phyloP scores from a whole-genome alignment of 345 rosid genomes.

The Streptanthus diversifolius region DNA sequence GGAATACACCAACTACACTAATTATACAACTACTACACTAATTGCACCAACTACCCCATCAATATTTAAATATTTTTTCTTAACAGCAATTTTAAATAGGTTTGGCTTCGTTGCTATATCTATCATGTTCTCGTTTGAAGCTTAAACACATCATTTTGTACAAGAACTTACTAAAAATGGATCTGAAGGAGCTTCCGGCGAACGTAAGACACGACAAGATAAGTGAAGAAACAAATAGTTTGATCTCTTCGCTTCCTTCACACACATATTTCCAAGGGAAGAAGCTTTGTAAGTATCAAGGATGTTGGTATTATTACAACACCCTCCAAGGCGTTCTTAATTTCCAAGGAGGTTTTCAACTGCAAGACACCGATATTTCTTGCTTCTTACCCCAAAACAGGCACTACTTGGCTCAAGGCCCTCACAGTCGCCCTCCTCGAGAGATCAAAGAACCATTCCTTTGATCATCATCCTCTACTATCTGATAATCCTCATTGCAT shows the following conservation, averaged over 20 bases:
- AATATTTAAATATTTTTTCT: neutral
- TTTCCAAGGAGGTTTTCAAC: constrained; percentile 2
- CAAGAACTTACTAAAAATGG: neutral
- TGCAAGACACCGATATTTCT: constrained; percentile 27
- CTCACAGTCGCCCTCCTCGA: neutral
- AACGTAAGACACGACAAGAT: neutral
- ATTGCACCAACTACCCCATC: neutral
- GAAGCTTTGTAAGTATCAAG: constrained; percentile 31
- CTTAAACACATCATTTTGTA: neutral
- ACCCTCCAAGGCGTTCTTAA: constrained; percentile 37
- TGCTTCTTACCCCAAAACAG: constrained; percentile 25
- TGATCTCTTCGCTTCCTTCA: constrained; percentile 20
- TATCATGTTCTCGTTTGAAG: neutral
- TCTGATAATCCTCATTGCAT: constrained; percentile 11
- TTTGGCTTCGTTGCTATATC: neutral
- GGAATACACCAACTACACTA: neutral
- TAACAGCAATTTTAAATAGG: neutral
- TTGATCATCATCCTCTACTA: constrained; percentile 1
- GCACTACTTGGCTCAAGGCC: constrained; percentile 32
- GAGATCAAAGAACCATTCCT: neutral
- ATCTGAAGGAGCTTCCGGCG: neutral
- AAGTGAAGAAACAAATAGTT: neutral
- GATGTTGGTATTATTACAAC: constrained; percentile 44
- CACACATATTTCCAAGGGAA: neutral
- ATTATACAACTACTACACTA: too few species aligned